Evolutionary conservation across 2,329 filamentous ascomycete genomes (phyloP).

Genomic region (Cytospora schulzeri): DNA sequence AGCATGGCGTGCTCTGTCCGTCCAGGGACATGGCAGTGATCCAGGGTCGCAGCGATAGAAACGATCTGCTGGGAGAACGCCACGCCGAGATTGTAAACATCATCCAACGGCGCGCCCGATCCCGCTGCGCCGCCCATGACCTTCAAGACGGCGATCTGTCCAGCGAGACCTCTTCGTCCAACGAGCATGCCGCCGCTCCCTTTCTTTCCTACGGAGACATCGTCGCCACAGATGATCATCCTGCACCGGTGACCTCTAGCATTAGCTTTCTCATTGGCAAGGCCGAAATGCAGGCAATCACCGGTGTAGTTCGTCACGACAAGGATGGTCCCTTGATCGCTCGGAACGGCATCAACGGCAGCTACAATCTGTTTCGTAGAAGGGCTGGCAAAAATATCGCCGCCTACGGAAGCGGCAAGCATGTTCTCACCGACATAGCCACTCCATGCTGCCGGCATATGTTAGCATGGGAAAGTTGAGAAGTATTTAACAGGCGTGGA

Average conservation of each 20-base stretch:
- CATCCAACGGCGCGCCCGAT: constrained; percentile 49
- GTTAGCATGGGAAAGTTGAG: background rate
- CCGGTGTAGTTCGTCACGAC: constrained; percentile 68
- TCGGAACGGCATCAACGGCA: constrained; percentile 58
- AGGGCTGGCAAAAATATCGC: constrained; percentile 66
- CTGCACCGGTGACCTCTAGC: constrained; percentile 55
- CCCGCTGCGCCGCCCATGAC: constrained; percentile 55
- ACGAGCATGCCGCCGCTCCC: constrained; percentile 52
- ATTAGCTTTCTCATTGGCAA: constrained; percentile 60
- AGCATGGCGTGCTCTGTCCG: constrained; percentile 52
- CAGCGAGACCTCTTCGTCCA: constrained; percentile 62
- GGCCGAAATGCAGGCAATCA: constrained; percentile 63
- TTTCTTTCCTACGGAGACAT: constrained; percentile 63
- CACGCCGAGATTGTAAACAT: constrained; percentile 53
- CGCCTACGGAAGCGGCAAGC: constrained; percentile 62
- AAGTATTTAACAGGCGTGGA: too few species aligned
- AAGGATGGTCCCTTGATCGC: constrained; percentile 57
- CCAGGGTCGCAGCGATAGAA: constrained; percentile 60
- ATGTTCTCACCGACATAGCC: constrained; percentile 65
- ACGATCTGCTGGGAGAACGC: constrained; percentile 55
- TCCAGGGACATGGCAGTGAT: constrained; percentile 62
- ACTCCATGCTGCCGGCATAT: constrained; percentile 50
- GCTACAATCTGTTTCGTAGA: constrained; percentile 65
- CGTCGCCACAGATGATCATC: constrained; percentile 65
- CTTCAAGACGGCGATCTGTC: constrained; percentile 62